These are phyloP conservation scores for Bipolaris oryzae DNA, from an alignment of 2,329 filamentous ascomycete species.

Conservation along the genomic window DNA sequence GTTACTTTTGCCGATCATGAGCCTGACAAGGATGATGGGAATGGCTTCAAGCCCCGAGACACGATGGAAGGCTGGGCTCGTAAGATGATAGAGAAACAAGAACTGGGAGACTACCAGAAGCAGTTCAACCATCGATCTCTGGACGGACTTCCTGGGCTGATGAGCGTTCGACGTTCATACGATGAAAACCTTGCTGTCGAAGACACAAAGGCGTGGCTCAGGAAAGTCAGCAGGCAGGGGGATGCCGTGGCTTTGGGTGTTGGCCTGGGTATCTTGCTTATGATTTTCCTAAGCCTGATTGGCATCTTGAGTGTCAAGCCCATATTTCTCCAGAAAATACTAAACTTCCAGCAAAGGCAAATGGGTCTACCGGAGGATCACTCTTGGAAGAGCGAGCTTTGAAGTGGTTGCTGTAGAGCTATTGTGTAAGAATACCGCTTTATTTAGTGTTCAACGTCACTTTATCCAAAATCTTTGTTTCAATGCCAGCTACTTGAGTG, in stretches of 20 bases:
- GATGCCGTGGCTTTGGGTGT: conserved; percentile 30
- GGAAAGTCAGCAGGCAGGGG: conserved; percentile 33
- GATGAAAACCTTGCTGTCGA: conserved; percentile 55
- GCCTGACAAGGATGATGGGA: conserved; percentile 13
- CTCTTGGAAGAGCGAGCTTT: conserved; percentile 18
- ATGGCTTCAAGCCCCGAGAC: conserved; percentile 51
- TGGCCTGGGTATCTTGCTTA: conserved; percentile 26
- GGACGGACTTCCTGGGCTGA: conserved; percentile 33
- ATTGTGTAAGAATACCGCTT: too few species aligned
- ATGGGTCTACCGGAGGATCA: conserved; percentile 25
- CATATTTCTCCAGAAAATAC: conserved; percentile 26
- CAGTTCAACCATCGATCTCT: conserved; percentile 56
- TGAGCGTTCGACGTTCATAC: conserved; percentile 55
- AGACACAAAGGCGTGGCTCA: conserved; percentile 44
- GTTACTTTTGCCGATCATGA: conserved; percentile 31
- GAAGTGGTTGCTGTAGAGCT: background rate
- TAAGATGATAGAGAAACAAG: conserved; percentile 57
- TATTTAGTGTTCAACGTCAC: too few species aligned
- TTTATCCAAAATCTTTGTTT: too few species aligned
- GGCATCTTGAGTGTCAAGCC: conserved; percentile 26
- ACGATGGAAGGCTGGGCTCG: conserved; percentile 61
- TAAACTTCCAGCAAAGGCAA: conserved; percentile 33
- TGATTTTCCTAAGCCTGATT: conserved; percentile 27
- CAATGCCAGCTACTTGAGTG: too few species aligned
- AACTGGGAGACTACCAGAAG: conserved; percentile 62